Evolutionary conservation across 2,329 filamentous ascomycete species (phyloP), one percentile per base, ranked within the genome.

Genomic region (Phialophora macrospora): DNA sequence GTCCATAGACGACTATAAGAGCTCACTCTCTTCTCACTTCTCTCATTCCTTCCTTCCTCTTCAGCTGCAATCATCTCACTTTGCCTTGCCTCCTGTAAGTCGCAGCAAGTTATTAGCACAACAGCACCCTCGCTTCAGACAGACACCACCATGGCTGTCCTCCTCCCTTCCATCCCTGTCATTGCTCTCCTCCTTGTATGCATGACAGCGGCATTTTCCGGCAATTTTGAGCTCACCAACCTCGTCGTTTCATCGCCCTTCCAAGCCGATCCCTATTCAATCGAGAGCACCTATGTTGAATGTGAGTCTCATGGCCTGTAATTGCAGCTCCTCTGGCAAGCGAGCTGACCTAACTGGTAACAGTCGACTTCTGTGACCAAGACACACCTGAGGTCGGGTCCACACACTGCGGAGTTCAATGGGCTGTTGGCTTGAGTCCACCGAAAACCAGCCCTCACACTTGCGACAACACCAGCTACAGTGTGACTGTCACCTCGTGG

Each of bases 301-400:
- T 68, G 71, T 72, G 62, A 67, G 66, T 54, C 17, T 17, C 22
- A 26, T n/a, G 58, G 14, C 28, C 30, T 28, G 12, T 30, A 8
- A 44, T 52, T 17, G 17, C 24, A 28, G 7, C 38, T 20, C 34
- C 32, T 34, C 9, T 11, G 17, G 22, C 17, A 24, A 8, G 26
- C 26, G 8, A 55, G 14, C 34, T 22, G 32, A 22, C 22, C 28
- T 32, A 3, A 34, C 17, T 7, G 28, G 44, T 54, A 32, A 24
- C 63, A 72, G 71, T 72, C 49, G 59, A 66, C 56, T 70, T 72
- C 61, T 62, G 44, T 28, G 71, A 72, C 58, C 62, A 70, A 57
- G 69, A 71, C 41, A 71, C 70, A 4, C 68, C 67, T 6, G 63
- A 70, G 9, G 48, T 67, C 41, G 62, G 58, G 9, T 28, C 69